Conservation (phyloP, 257 asterid genomes). For the Solanum dulcamara region DNA sequence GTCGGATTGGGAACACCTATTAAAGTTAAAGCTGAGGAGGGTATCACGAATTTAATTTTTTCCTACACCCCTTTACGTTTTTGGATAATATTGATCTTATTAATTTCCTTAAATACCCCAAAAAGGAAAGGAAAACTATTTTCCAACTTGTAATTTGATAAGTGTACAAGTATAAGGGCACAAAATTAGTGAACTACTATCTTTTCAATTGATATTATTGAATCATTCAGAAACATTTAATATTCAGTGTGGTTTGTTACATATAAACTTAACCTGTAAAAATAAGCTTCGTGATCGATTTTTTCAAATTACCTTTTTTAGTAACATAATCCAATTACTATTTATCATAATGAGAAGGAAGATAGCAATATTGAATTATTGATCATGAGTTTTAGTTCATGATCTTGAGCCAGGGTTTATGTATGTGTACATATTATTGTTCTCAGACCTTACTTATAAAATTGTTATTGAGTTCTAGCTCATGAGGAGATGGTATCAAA, state of each 20-base stretch:
- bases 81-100: not conserved
- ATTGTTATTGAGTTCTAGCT: not conserved
- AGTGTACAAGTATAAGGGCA: not conserved
- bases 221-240: not conserved
- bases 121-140: not conserved
- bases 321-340: not conserved
- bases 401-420: too few relatives aligned
- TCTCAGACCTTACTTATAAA: not conserved
- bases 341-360: not conserved
- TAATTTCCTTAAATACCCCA: not conserved
- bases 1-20: not conserved
- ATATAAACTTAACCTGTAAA: not conserved
- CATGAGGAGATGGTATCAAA: not conserved
- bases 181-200: not conserved
- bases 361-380: not conserved
- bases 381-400: too few relatives aligned
- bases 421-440: not conserved
- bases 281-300: not conserved
- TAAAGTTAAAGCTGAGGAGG: not conserved
- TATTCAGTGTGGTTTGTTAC: not conserved
- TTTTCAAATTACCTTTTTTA: not conserved
- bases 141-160: not conserved
- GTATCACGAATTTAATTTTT: not conserved
- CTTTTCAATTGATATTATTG: not conserved
- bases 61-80: not conserved